These are phyloP conservation scores for Sistotremastrum suecicum DNA, from an alignment of 768 basidiomycete species.

Conservation along the genomic window DNA sequence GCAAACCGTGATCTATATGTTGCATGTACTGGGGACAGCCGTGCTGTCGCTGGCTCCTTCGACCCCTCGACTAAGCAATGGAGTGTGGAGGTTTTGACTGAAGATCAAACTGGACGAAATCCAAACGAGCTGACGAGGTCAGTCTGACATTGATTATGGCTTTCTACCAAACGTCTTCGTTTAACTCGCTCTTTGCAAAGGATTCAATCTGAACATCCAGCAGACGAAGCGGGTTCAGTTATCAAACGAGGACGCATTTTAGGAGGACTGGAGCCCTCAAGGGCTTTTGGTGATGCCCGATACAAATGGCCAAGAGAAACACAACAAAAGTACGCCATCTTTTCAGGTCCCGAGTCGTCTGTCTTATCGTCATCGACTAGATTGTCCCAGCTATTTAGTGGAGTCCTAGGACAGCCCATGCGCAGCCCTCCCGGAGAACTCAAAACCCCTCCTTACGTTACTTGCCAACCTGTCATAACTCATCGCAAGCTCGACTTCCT, in stretches of 20 bases:
- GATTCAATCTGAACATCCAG: slow-evolving; percentile 72
- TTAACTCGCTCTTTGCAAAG: slow-evolving; percentile 24
- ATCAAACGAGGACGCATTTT: slow-evolving; percentile 72
- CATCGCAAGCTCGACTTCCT: slow-evolving; percentile 55
- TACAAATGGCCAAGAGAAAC: slow-evolving; percentile 76
- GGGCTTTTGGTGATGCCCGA: slow-evolving; percentile 79
- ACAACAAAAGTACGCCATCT: slow-evolving; percentile 49
- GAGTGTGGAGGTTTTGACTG: slow-evolving; percentile 86
- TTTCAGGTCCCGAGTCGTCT: neutral
- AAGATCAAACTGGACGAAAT: slow-evolving; percentile 94
- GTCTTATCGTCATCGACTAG: slow-evolving; percentile 18
- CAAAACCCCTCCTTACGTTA: slow-evolving; percentile 91
- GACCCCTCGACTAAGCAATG: slow-evolving; percentile 59
- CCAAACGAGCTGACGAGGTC: slow-evolving; percentile 74
- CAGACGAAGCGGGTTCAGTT: slow-evolving; percentile 56
- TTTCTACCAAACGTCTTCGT: neutral
- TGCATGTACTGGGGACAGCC: slow-evolving; percentile 84
- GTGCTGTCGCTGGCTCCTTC: slow-evolving; percentile 93
- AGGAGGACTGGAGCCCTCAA: slow-evolving; percentile 75
- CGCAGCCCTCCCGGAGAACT: slow-evolving; percentile 46
- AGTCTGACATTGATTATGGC: slow-evolving; percentile 8
- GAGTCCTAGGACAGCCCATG: slow-evolving; percentile 43
- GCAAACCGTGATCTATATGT: slow-evolving; percentile 73
- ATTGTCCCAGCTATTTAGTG: slow-evolving; percentile 51
- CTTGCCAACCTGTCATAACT: slow-evolving; percentile 66